A percentile compares a stretch with the other conserved stretches of the same genome.
phyloP scores from a whole-genome alignment of 2,329 filamentous ascomycete species.

The Tolypocladium inflatum region DNA sequence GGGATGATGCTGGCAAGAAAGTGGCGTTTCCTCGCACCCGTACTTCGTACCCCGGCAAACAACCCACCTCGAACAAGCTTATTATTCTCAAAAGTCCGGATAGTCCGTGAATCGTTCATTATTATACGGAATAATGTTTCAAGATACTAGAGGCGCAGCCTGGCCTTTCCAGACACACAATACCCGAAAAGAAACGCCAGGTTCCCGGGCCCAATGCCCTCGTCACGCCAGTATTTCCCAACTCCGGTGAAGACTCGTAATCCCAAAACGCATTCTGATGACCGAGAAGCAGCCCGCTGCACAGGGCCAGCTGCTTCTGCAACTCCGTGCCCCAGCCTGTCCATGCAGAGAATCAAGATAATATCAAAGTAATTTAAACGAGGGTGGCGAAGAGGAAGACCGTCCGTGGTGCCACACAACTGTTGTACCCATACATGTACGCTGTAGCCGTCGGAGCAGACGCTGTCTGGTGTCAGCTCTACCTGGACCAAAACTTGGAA shows the following conservation, averaged over 20 bases:
- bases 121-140: background rate
- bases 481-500: background rate
- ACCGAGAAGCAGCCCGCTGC: background rate
- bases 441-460: background rate
- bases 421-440: background rate
- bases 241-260: background rate
- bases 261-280: background rate
- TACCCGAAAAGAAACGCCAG: background rate
- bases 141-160: background rate
- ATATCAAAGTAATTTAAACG: background rate
- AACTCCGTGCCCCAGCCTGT: background rate
- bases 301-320: background rate
- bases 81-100: background rate
- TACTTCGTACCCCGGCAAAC: too few species aligned
- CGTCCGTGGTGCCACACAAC: too few species aligned
- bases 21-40: too few species aligned
- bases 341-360: background rate
- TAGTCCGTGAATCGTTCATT: background rate
- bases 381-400: background rate
- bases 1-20: background rate
- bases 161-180: background rate
- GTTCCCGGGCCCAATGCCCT: background rate
- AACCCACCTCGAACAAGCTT: background rate
- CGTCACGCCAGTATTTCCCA: background rate
- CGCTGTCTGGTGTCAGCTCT: background rate